Conservation (phyloP, 805 yeast genomes). For the Spencermartinsiella europaea region DNA sequence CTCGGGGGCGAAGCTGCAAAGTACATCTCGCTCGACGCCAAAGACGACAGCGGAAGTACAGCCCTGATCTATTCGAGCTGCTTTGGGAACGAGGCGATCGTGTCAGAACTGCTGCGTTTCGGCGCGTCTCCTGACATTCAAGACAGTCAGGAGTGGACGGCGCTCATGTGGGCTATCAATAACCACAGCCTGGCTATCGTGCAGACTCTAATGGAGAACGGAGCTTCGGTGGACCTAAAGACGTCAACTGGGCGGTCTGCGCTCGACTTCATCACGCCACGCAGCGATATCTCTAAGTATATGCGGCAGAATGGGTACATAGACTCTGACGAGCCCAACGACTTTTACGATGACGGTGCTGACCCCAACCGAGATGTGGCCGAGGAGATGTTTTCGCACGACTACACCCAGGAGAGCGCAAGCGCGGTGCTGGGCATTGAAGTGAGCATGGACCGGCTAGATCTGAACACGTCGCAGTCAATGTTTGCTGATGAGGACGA, state of each 20-base stretch:
- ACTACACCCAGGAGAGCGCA: slow-evolving; percentile 22
- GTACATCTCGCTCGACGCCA: slow-evolving; percentile 29
- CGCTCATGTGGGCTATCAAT: slow-evolving; percentile 84
- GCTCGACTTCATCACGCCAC: slow-evolving; percentile 51
- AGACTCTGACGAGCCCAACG: slow-evolving; percentile 12
- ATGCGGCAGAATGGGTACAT: slow-evolving; percentile 37
- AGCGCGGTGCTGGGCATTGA: slow-evolving; percentile 24
- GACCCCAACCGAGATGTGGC: slow-evolving; percentile 15
- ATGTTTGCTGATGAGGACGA: slow-evolving; percentile 13
- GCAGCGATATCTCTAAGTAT: slow-evolving; percentile 52
- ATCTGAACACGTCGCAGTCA: slow-evolving; percentile 11
- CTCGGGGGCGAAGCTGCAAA: slow-evolving; percentile 24
- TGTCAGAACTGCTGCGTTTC: slow-evolving; percentile 30
- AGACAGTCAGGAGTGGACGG: slow-evolving; percentile 39
- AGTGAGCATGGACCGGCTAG: slow-evolving; percentile 27
- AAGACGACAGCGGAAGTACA: slow-evolving; percentile 36
- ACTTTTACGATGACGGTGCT: slow-evolving; percentile 24
- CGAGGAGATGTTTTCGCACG: slow-evolving; percentile 17
- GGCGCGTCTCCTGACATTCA: slow-evolving; percentile 35
- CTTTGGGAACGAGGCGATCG: slow-evolving; percentile 36
- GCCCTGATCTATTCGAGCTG: slow-evolving; percentile 37
- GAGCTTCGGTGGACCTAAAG: slow-evolving; percentile 46
- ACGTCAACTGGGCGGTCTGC: slow-evolving; percentile 47
- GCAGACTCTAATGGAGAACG: slow-evolving; percentile 51
- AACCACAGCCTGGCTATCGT: slow-evolving; percentile 52